Evolutionary conservation across 257 asterid genomes (phyloP).

Genomic region (Salvia miltiorrhiza): DNA sequence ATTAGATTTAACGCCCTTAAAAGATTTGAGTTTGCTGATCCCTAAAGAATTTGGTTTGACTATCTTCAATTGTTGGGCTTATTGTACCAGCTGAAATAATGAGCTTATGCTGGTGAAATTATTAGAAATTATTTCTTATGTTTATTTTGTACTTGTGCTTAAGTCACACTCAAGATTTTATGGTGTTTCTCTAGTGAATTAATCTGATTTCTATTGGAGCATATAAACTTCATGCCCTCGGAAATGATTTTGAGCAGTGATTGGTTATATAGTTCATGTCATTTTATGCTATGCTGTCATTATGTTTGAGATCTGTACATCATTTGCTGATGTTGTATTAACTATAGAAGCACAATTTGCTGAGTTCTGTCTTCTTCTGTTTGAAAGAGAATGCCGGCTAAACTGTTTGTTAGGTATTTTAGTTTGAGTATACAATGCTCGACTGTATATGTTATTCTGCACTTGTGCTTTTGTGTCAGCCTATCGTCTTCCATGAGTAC

Average conservation of each 20-base stretch:
- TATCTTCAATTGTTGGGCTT: slow-evolving; percentile 15
- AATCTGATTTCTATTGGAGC: neutral
- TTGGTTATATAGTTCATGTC: neutral
- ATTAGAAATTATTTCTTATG: neutral
- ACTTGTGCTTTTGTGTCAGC: slow-evolving; percentile 42
- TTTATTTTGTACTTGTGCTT: slow-evolving; percentile 4
- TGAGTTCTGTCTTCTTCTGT: neutral
- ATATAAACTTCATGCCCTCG: neutral
- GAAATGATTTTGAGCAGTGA: neutral
- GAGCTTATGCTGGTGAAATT: neutral
- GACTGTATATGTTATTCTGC: slow-evolving; percentile 8
- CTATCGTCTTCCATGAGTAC: slow-evolving; percentile 39
- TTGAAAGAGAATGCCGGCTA: neutral
- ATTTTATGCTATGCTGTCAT: neutral
- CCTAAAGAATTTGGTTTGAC: neutral
- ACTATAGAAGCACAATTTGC: slow-evolving; percentile 1
- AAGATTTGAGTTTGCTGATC: slow-evolving; percentile 4
- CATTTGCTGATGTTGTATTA: neutral
- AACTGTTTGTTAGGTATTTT: neutral
- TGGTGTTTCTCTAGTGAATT: neutral
- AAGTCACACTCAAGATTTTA: slow-evolving; percentile 10
- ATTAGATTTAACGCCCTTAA: slow-evolving; percentile 1
- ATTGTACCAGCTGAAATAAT: slow-evolving; percentile 12
- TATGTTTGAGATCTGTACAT: neutral
- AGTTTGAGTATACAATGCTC: slow-evolving; percentile 10